Conservation (phyloP, 805 yeast species). For the Candida golubevii region DNA sequence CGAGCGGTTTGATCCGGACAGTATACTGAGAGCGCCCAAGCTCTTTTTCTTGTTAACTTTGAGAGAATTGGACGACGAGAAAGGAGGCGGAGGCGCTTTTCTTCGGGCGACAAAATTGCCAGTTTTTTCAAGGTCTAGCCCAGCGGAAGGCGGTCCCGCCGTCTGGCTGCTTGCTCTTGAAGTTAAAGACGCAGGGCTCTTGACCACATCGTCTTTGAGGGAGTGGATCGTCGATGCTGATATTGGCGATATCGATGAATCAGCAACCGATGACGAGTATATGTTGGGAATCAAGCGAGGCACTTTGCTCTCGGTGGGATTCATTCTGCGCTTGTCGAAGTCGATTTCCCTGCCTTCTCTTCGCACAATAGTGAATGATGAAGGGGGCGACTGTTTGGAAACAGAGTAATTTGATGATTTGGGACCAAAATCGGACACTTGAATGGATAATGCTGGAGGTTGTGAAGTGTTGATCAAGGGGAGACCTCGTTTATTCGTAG, state of each 20-base stretch:
- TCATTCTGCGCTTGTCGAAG: slow-evolving; percentile 71
- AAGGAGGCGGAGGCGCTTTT: slow-evolving; percentile 69
- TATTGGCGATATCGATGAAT: slow-evolving; percentile 27
- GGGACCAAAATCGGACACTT: neutral
- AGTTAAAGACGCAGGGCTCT: neutral
- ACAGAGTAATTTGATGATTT: neutral
- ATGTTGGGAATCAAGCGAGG: slow-evolving; percentile 30
- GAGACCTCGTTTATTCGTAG: slow-evolving; percentile 5
- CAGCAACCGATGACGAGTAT: slow-evolving; percentile 16
- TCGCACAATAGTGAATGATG: slow-evolving; percentile 62
- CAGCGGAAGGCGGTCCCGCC: slow-evolving; percentile 5
- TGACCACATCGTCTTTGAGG: slow-evolving; percentile 18
- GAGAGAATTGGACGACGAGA: slow-evolving; percentile 12
- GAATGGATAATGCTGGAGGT: neutral
- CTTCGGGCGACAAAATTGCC: slow-evolving; percentile 58
- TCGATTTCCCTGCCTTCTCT: slow-evolving; percentile 70
- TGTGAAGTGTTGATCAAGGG: slow-evolving; percentile 20
- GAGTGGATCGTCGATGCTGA: slow-evolving; percentile 33
- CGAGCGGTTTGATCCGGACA: slow-evolving; percentile 8
- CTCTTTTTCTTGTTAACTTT: slow-evolving; percentile 15
- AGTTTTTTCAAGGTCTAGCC: slow-evolving; percentile 11
- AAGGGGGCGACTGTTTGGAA: neutral
- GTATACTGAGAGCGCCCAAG: slow-evolving; percentile 5
- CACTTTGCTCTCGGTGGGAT: slow-evolving; percentile 57
- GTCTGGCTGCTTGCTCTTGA: neutral